Evolutionary conservation across 345 rosid genomes (phyloP).

Genomic region (Excoecaria agallocha): DNA sequence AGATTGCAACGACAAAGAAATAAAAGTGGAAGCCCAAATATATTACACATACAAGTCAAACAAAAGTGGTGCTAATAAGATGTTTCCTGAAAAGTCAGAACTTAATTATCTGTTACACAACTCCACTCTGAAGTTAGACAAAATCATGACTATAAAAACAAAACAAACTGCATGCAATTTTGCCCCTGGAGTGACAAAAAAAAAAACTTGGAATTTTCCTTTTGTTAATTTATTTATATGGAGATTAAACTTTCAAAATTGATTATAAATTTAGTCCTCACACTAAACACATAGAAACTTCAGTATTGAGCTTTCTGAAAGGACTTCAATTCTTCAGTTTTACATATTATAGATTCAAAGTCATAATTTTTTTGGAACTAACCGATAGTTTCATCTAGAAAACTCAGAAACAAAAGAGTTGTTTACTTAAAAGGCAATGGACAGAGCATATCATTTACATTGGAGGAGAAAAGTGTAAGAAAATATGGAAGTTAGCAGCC

Average conservation of each 20-base stretch:
- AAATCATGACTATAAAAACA: background rate
- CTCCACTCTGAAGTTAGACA: background rate
- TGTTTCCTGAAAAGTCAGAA: background rate
- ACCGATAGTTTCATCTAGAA: background rate
- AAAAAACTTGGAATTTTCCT: background rate
- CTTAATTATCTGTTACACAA: background rate
- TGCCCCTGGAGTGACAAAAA: background rate
- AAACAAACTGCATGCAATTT: background rate
- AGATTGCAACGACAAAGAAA: slow-evolving; percentile 1
- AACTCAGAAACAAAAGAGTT: background rate
- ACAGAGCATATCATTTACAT: background rate
- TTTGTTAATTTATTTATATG: background rate
- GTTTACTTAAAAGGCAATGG: background rate
- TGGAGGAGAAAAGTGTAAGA: background rate
- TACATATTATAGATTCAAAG: background rate
- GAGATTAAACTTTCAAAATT: background rate
- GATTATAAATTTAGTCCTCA: background rate
- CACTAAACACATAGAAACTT: background rate
- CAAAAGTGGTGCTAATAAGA: background rate
- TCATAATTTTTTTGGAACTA: background rate
- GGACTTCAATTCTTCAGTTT: background rate
- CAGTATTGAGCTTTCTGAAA: background rate
- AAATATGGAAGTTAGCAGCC: background rate
- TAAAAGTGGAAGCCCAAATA: background rate
- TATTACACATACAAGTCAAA: background rate